Evolutionary conservation across 2,329 filamentous ascomycete genomes (phyloP).

Genomic region (Neurospora sp.): DNA sequence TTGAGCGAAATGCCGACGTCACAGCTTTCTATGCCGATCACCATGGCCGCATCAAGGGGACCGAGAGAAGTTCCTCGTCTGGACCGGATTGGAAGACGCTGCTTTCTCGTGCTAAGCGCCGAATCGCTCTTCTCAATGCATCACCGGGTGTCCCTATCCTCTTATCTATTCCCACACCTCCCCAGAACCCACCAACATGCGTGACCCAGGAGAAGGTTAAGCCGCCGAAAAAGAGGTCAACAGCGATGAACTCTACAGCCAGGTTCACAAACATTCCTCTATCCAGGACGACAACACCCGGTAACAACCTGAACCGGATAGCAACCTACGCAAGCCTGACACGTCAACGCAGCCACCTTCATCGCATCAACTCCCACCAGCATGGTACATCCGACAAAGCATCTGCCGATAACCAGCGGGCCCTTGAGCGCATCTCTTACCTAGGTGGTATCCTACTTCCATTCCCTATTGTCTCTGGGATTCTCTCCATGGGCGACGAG

Average conservation of each 20-base stretch:
- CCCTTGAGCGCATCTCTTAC: conserved; percentile 39
- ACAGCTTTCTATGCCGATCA: conserved; percentile 2
- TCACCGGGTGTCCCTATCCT: not conserved
- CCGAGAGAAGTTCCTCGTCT: not conserved
- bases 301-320: not conserved
- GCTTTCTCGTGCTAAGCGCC: not conserved
- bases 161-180: not conserved
- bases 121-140: not conserved
- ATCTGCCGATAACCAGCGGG: conserved; percentile 25
- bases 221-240: not conserved
- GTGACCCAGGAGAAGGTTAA: not conserved
- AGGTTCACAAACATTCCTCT: not conserved
- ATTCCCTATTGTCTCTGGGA: conserved; percentile 35
- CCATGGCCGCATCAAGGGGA: not conserved
- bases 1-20: conserved; percentile 27
- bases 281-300: not conserved
- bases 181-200: not conserved
- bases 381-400: not conserved
- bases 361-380: conserved; percentile 12
- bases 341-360: not conserved
- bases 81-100: not conserved
- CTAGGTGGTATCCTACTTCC: conserved; percentile 40
- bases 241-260: not conserved
- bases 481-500: conserved; percentile 36
- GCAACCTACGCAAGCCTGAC: not conserved